Evolutionary conservation across 495 filamentous ascomycete genomes (phyloP).

Genomic region (Hypomontagnella monticulosa): DNA sequence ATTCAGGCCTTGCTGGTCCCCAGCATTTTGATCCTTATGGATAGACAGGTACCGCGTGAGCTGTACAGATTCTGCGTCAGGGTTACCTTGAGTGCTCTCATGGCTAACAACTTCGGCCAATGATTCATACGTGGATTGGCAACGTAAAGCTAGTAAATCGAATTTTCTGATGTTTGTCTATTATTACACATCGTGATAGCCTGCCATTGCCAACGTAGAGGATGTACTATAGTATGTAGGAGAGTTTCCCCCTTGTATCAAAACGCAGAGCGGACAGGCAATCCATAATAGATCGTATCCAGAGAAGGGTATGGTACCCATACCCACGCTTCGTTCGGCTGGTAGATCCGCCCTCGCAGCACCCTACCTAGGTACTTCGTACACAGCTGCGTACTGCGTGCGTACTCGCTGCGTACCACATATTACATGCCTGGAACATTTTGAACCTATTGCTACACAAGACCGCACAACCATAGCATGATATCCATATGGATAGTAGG

Average conservation of each 20-base stretch:
- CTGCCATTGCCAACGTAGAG: too few species aligned
- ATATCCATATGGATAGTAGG: too few species aligned
- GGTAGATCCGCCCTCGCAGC: constrained; percentile 30
- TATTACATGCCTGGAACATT: constrained; percentile 2
- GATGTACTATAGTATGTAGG: too few species aligned
- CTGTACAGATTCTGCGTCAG: constrained; percentile 1
- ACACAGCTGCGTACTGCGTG: background rate
- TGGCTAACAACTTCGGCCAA: constrained; percentile 6
- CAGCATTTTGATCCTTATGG: constrained; percentile 23
- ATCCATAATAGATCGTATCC: constrained; percentile 26
- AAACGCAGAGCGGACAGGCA: constrained; percentile 15
- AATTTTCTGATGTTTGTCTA: background rate
- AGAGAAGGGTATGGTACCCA: background rate
- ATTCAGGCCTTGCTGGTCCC: constrained; percentile 36
- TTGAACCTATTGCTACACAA: background rate
- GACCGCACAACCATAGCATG: constrained; percentile 4
- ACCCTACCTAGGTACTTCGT: constrained; percentile 1
- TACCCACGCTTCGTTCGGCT: constrained; percentile 28
- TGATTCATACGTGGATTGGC: constrained; percentile 14
- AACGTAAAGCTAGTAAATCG: constrained; percentile 1
- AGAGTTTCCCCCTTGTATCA: constrained; percentile 27
- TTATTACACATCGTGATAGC: background rate
- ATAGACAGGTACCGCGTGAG: constrained; percentile 26
- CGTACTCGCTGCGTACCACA: constrained; percentile 5
- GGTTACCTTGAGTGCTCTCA: background rate